Conservation (phyloP, 306 rosid species). For the Mimosa bimucronata region DNA sequence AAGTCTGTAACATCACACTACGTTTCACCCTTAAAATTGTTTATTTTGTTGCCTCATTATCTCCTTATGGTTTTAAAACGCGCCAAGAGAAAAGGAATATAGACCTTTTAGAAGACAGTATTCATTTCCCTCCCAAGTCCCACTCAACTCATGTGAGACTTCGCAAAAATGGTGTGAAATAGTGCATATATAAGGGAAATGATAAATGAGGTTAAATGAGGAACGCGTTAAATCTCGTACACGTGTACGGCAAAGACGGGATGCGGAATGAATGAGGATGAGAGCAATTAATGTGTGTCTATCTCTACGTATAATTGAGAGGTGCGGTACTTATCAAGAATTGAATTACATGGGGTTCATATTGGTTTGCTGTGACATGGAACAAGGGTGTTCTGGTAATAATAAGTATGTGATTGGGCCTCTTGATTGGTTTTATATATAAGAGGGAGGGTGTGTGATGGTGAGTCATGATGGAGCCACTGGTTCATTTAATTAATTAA, state of each 20-base stretch:
- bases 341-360: constrained; percentile 35
- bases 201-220: constrained; percentile 4
- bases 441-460: constrained; percentile 8
- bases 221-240: constrained; percentile 31
- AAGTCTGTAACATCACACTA: too few species aligned
- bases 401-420: background rate
- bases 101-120: too few species aligned
- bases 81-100: too few species aligned
- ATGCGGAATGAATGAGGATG: constrained; percentile 18
- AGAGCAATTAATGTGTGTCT: background rate
- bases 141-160: too few species aligned
- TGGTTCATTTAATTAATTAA: background rate
- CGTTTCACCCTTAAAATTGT: too few species aligned
- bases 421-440: constrained; percentile 45
- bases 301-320: background rate
- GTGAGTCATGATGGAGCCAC: constrained; percentile 21
- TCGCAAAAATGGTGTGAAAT: background rate
- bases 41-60: too few species aligned
- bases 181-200: constrained; percentile 21
- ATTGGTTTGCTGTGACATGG: background rate
- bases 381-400: constrained; percentile 55
- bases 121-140: too few species aligned
- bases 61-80: too few species aligned
- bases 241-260: constrained; percentile 59
- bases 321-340: constrained; percentile 19